Evolutionary conservation across 1,284 basidiomycete genomes (phyloP), one percentile per base, ranked within the genome.

Genomic region (Boletus semigastroideus): DNA sequence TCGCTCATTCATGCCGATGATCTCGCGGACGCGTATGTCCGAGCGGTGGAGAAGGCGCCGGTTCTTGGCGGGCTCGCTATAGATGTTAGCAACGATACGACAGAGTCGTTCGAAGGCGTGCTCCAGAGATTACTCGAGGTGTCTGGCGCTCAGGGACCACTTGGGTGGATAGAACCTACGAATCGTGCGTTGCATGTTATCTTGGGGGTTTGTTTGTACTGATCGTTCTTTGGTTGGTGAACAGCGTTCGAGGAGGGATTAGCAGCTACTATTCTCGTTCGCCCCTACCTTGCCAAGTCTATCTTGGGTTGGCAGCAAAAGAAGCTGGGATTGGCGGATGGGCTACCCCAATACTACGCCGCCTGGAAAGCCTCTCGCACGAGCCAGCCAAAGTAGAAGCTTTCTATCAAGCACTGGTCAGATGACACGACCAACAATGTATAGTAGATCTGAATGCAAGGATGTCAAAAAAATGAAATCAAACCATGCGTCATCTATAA

Each of bases 231-330:
- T n/a, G n/a, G n/a, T 40, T 9, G 14, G 19, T 36, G 30, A 16
- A 16, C 20, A 62, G 62, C 17, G 5, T 58, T 55, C 17, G 61
- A 65, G 34, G 53, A 59, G 28, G 63, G 59, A 2, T 39, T 65
- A 4, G 39, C 58, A 8, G 30, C 48, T 1, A 65, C 59, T 0
- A 42, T 43, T 27, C 55, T 64, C 16, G 5, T 56, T 20, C 59
- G 61, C 4, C 63, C 65, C 8, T 59, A 55, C 41, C 55, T 66
- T 37, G 61, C 58, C 12, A 59, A 53, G 27, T 55, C 61, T 7
- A 52, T 66, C 17, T 42, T 66, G 28, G 64, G 61, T 25, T 66
- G 64, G 64, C 52, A 56, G 20, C 61, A 47, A 27, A 57, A 56
- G 39, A 67, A 67, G 30, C 48, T 52, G 2, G 56, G 62, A 9